Evolutionary conservation across 805 yeast species (phyloP), one percentile per base, ranked within the genome.

Genomic region (Pichia membranifaciens): DNA sequence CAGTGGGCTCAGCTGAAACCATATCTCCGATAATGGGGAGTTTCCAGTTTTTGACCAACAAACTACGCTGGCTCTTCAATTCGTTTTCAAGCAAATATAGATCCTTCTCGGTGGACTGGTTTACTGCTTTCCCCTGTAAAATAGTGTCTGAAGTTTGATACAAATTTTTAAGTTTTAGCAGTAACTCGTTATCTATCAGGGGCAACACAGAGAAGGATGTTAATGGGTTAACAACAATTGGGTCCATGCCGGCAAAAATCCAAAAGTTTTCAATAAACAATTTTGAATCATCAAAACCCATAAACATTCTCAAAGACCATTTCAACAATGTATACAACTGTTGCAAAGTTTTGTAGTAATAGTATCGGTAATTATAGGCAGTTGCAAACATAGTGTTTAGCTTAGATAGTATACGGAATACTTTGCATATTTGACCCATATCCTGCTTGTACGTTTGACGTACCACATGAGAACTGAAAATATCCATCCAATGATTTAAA

Each of bases 401-500:
- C 4, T 45, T 36, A 6, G 56, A 38, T 8, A 57, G 20, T 4
- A 47, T 39, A 10, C 53, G 49, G 5, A 61, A 41, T 8, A 58
- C 4, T 23, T 53, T 48, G 2, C 58, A 34, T 15, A 60, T 31
- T 21, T 53, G 48, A 54, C 54, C 49, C 1, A 55, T 21, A 40
- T 61, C 61, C 8, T 55, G 31, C 34, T 51, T 48, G 9, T 35
- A 25, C 12, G 55, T 43, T 8, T 45, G 52, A 2, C 38, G 32
- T 13, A 48, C 51, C 3, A 42, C 3, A 13, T 45, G 42, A 1
- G 41, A 31, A 4, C 42, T 6, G 4, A 60, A 41, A 6, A 54
- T 49, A 3, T 31, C 22, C 20, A 61, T 25, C 67, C 67, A 63
- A 29, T 54, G 56, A 8, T 42, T 42, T 3, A 62, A 25, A 47